Evolutionary conservation across 2,329 filamentous ascomycete species (phyloP), one percentile per base, ranked within the genome.

Genomic region (Catunica adiposa): DNA sequence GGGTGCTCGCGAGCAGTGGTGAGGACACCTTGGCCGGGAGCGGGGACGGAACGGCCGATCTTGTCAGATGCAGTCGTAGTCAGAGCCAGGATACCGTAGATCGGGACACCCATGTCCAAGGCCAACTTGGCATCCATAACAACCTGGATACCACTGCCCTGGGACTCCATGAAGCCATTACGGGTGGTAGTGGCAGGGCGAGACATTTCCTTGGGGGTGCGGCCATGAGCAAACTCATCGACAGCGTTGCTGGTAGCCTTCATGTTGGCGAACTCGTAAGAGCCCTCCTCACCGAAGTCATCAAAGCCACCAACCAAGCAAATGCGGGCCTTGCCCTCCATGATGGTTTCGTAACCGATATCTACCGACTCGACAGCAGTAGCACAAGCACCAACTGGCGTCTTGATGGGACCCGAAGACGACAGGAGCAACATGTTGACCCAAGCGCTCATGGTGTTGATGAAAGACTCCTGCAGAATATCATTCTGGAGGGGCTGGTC

Each of bases 211-310:
- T 83, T 81, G 11, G 92, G 90, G 52, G 92, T 97, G 62, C 92
- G 87, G 51, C 92, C 92, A 65, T 97, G 92, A 8, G 83, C 88
- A 63, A 98, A 87, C 69, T 98, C 94, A 62, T 97, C 89, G 59
- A 96, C 85, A 25, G 90, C 89, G 66, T 97, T 98, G 78, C 89
- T 96, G 56, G 92, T 98, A 58, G 92, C 92, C 73, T 95, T 94
- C 92, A 98, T 98, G 76, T 98, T 98, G 75, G 92, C 92, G 68
- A 98, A 98, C 70, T 98, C 92, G 66, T 96, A 98, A 1, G 92
- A 98, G 54, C 92, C 94, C 72, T 98, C 92, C 72, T 98, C 92
- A 65, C 94, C 89, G 75, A 98, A 96, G 72, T 98, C 94, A 73
- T 98, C 92, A 66, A 98, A 97, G 62, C 92, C 92, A 79, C 92